A percentile compares a stretch with the other conserved stretches of the same genome.
Conservation (phyloP, 345 rosid species). For the Pistacia integerrima region DNA sequence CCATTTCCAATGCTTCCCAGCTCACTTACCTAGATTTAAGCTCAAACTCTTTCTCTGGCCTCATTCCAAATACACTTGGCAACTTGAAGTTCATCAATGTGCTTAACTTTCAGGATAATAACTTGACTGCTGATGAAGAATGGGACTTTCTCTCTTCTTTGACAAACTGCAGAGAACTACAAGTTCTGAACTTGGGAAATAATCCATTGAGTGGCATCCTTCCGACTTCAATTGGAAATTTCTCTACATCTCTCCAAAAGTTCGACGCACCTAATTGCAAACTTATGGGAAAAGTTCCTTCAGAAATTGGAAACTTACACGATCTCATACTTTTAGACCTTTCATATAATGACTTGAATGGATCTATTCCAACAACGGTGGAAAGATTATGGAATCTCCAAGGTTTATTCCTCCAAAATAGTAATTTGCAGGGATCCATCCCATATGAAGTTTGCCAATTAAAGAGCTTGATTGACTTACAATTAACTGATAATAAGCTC, state of each 20-base stretch:
- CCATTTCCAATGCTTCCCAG: slow-evolving; percentile 8
- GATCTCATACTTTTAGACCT: no score
- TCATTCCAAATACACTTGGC: slow-evolving; percentile 4
- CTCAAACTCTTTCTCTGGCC: not conserved
- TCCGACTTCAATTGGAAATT: no score
- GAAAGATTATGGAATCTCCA: not conserved
- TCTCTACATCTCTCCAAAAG: not conserved
- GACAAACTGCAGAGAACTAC: not conserved
- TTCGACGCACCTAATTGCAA: not conserved
- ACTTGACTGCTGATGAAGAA: not conserved
- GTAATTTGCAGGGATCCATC: not conserved
- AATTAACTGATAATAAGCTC: not conserved
- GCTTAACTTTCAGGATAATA: not conserved
- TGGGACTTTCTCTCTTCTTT: slow-evolving; percentile 1
- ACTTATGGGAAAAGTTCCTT: not conserved
- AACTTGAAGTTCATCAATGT: not conserved
- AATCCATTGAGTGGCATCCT: no score
- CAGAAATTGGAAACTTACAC: no score
- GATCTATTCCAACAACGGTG: not conserved
- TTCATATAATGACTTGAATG: no score
- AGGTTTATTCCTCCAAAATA: not conserved
- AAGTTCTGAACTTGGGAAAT: accelerated
- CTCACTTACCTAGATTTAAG: not conserved
- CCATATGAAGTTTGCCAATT: not conserved
- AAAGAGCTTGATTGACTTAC: not conserved